Evolutionary conservation across 2,329 filamentous ascomycete species (phyloP).

Genomic region (Nothopassalora personata): DNA sequence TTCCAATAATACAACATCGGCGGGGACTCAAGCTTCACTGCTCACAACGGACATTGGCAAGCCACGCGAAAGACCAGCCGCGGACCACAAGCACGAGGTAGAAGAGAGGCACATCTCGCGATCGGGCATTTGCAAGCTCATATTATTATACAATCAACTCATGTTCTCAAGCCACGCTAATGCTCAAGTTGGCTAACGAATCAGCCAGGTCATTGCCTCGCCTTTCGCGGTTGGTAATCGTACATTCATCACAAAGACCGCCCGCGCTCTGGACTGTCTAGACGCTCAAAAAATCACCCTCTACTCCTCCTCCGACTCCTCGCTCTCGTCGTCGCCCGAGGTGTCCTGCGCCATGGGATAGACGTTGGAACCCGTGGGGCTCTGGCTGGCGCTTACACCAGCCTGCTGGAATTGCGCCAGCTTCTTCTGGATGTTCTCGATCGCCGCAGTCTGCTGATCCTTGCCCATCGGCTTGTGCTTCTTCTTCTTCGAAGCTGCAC

Average conservation of each 20-base stretch:
- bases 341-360: conserved; percentile 15
- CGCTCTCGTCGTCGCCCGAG: conserved; percentile 31
- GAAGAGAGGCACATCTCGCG: not conserved
- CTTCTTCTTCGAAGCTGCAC: conserved; percentile 51
- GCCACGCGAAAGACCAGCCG: not conserved
- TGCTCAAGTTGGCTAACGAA: not conserved
- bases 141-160: not conserved
- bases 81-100: not conserved
- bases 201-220: not conserved
- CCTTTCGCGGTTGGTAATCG: not conserved
- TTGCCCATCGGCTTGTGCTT: conserved; percentile 77
- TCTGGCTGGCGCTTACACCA: conserved; percentile 21
- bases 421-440: conserved; percentile 58
- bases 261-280: not conserved
- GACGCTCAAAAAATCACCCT: not conserved
- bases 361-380: conserved; percentile 17
- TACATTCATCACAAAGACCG: conserved; percentile 3
- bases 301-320: conserved; percentile 35
- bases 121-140: not conserved
- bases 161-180: not conserved
- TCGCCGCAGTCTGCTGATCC: conserved; percentile 63
- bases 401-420: conserved; percentile 37
- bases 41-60: not conserved
- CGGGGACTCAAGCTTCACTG: not conserved
- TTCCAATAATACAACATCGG: not conserved